phyloP scores from a whole-genome alignment of 2,329 filamentous ascomycete genomes.

The Chaetoscypha palmicola region DNA sequence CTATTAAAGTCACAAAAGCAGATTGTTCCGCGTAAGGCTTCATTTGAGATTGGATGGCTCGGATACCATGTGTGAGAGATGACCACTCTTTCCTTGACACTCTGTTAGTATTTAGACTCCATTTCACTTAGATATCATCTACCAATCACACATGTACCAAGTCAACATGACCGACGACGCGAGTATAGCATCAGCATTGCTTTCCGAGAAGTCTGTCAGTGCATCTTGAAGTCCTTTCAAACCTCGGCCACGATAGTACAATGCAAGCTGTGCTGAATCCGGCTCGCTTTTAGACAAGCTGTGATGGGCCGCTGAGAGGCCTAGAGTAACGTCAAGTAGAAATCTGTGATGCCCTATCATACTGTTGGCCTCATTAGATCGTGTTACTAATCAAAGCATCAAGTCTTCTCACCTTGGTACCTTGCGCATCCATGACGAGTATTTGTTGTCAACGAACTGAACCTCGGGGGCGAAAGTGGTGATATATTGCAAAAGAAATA shows the following conservation, averaged over 20 bases:
- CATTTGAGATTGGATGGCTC: constrained; percentile 4
- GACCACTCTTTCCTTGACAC: constrained; percentile 10
- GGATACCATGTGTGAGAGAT: constrained; percentile 9
- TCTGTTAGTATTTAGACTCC: neutral
- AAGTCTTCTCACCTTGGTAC: neutral
- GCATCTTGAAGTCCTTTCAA: constrained; percentile 12
- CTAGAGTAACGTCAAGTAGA: constrained; percentile 6
- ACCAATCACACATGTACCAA: constrained; percentile 14
- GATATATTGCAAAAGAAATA: constrained; percentile 7
- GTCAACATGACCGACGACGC: constrained; percentile 11
- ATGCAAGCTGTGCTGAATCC: constrained; percentile 5
- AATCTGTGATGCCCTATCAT: constrained; percentile 7
- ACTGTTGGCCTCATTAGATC: neutral
- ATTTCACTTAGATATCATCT: neutral
- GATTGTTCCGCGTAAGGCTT: constrained; percentile 4
- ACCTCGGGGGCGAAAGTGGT: constrained; percentile 4
- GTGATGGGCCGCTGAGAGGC: constrained; percentile 8
- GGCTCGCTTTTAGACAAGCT: neutral
- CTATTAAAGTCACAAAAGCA: constrained; percentile 6
- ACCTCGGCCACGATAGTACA: constrained; percentile 9
- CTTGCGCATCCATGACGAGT: constrained; percentile 8
- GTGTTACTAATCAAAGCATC: neutral
- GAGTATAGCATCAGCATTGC: constrained; percentile 14
- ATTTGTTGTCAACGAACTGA: constrained; percentile 10
- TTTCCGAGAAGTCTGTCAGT: constrained; percentile 9